phyloP scores from a whole-genome alignment of 2,329 filamentous ascomycete species.

The Claviceps purpurea region DNA sequence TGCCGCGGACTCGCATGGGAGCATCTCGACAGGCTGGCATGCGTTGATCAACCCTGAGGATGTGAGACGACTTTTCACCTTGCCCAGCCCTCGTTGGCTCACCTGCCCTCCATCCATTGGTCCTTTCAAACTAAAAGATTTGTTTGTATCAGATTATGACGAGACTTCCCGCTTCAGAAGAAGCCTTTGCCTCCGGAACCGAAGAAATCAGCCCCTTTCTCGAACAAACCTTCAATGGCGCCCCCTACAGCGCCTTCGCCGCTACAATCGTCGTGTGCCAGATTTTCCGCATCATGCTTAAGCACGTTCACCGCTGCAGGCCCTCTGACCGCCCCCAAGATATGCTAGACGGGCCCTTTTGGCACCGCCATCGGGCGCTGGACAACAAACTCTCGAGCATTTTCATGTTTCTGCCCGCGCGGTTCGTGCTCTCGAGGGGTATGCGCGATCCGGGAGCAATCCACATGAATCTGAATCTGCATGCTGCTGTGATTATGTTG shows the following conservation, averaged over 20 bases:
- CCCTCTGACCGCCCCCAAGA: constrained; percentile 61
- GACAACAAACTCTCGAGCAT: constrained; percentile 70
- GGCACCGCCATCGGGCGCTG: constrained; percentile 71
- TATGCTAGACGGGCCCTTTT: constrained; percentile 62
- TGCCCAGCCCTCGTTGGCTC: neutral
- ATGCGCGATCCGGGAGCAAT: constrained; percentile 59
- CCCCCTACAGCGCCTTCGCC: constrained; percentile 56
- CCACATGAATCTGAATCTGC: constrained; percentile 78
- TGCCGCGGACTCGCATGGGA: constrained; percentile 70
- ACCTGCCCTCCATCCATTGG: neutral
- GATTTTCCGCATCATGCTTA: constrained; percentile 68
- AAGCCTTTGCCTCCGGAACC: constrained; percentile 55
- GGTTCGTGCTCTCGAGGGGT: constrained; percentile 57
- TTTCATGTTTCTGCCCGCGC: constrained; percentile 64
- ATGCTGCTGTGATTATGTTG: constrained; percentile 76
- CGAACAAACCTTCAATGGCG: constrained; percentile 47
- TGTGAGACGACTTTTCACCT: constrained; percentile 19
- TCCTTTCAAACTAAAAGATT: neutral
- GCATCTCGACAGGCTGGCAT: constrained; percentile 84
- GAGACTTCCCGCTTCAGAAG: constrained; percentile 66
- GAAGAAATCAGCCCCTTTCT: constrained; percentile 51
- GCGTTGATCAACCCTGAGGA: constrained; percentile 65
- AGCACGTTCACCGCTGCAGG: constrained; percentile 63
- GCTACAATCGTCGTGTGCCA: constrained; percentile 61
- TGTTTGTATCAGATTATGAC: constrained; percentile 45